Base-by-base conservation (phyloP, 192 early-diverging fungal species). In the Coemansia sp. region DNA sequence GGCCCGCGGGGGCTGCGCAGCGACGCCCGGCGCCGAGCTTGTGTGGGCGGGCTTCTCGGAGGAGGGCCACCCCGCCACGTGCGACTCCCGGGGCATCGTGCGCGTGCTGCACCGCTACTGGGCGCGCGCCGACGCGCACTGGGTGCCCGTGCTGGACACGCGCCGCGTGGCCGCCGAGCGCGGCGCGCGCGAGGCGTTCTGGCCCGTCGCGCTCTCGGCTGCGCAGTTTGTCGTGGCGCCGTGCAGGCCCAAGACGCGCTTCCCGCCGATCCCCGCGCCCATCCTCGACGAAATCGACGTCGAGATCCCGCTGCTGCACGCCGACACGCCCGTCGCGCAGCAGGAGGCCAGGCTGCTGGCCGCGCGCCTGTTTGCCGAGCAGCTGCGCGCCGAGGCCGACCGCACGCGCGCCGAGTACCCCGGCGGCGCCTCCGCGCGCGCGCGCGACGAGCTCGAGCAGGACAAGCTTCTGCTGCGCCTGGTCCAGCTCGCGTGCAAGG, bases 31-130 rank as follows among this genome's bases (percentile, higher is more conserved):
- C 4, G 70, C 82, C 29, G 80, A 80, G 33, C 58, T 97, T 16
- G 68, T 65, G 14, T 98, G 96, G 96, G 63, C 84, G 5, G 94
- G 92, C 5, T 95, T 97, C 63, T 90, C 92, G 18, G 89, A 92
- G 47, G 77, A 82, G 14, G 86, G 85, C 24, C 77, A 91, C 24
- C 91, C 92, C 1, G 84, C 84, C 0, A 75, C 84, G 0, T 95
- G 86, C 68, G 94, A 97, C 69, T 92, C 92, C 14, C 71, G 69
- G 23, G 92, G 92, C 40, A 81, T 92, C 19, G 45, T 95, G 29
- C 81, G 86, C 27, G 71, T 90, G 14, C 81, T 95, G 29, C 83
- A 91, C 48, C 78, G 81, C 31, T 86, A 91, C 64, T 80, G 86
- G 45, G 44, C 48, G 14, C 7, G 35, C 9, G 18, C 22, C 30